Evolutionary conservation across 2,329 filamentous ascomycete genomes (phyloP), one percentile per base, ranked within the genome.

Genomic region (Clonostachys rhizophaga): DNA sequence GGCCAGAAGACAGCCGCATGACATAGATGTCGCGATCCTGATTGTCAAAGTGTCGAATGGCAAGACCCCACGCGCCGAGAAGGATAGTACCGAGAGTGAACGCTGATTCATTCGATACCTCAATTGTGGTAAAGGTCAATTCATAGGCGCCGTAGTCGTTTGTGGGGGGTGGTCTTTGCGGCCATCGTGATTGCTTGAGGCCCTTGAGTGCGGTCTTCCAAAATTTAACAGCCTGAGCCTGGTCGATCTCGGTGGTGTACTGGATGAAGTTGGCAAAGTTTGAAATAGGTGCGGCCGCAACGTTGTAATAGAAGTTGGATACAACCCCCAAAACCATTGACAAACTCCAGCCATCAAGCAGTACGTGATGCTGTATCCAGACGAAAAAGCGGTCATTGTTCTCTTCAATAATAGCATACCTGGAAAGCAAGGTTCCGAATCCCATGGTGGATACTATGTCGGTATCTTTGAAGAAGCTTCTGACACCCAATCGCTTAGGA

Each of bases 321-420:
- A 46, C 16, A 12, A 34, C 40, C 3, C 44, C 46, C 34, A 52
- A 17, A 14, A 52, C 34, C 24, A 51, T 40, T 13, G 42, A 30
- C 34, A 51, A 33, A 10, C 48, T 49, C 53, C 50, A 52, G 4
- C 53, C 52, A 37, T 56, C 54, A 41, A 50, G 49, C 3, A 56
- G 33, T 7, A 50, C 50, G 20, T 56, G 54, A 33, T 56, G 54
- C 11, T 50, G 45, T 13, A 47, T 49, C 52, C 51, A 50, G 9
- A 54, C 46, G 16, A 56, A 51, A 20, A 47, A 48, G 16, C 17
- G 36, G 5, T 47, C 40, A 30, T 42, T 16, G 11, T 30, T 34
- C 34, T 50, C 45, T n/a, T 50, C 14, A 9, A 51, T 42, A 5
- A 51, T 33, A 45, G 48, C 45, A 43, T 51, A 47, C 33, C 50